Evolutionary conservation across 441 rosid species (phyloP).

Genomic region (Monsonia emarginata): DNA sequence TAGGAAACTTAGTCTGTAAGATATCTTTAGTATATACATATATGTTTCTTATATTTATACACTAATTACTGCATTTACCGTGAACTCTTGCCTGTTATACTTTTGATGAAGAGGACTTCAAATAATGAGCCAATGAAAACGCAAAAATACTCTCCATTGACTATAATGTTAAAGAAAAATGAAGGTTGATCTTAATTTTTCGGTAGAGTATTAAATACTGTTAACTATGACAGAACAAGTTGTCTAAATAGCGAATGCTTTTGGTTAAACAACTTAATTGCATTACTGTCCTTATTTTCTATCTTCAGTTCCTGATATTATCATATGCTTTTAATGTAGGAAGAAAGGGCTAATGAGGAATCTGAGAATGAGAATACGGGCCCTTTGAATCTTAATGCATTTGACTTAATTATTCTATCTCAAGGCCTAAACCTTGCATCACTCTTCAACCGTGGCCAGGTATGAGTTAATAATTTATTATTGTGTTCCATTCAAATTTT

Average conservation of each 20-base stretch:
- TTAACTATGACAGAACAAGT: not conserved
- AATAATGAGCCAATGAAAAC: no score
- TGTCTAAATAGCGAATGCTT: not conserved
- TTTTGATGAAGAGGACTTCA: not conserved
- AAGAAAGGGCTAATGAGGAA: slow-evolving; percentile 39
- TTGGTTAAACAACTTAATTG: slow-evolving; percentile 9
- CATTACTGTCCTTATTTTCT: not conserved
- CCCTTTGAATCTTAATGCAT: slow-evolving; percentile 82
- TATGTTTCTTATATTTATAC: not conserved
- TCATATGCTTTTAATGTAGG: slow-evolving; percentile 32
- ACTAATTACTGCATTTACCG: not conserved
- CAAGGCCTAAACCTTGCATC: slow-evolving; percentile 91
- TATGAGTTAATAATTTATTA: slow-evolving; percentile 16
- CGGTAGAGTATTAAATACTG: not conserved
- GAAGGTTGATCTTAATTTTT: not conserved
- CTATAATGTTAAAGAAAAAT: not conserved
- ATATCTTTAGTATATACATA: not conserved
- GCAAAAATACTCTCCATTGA: not conserved
- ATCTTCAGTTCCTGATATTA: slow-evolving; percentile 5
- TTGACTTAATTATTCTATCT: slow-evolving; percentile 77
- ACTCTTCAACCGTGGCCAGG: slow-evolving; percentile 84
- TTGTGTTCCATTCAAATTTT: not conserved
- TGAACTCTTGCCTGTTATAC: not conserved
- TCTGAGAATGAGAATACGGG: slow-evolving; percentile 46
- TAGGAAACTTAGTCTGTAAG: no score